phyloP scores from a whole-genome alignment of 768 basidiomycete species.

The Jaapia argillacea region DNA sequence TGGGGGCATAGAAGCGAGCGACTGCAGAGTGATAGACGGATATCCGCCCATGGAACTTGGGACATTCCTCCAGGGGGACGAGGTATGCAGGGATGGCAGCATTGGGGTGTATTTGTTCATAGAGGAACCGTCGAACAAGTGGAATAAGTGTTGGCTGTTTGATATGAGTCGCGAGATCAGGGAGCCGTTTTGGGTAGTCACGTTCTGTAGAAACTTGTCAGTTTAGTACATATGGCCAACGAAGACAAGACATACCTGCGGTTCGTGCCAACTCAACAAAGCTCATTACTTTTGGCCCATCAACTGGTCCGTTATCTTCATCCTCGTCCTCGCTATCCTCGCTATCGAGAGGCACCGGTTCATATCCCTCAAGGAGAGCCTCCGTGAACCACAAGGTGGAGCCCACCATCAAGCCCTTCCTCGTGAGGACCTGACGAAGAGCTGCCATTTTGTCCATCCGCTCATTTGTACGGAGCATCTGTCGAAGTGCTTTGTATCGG shows the following conservation, averaged over 20 bases:
- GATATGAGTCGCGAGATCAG: not conserved
- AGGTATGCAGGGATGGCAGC: too few species aligned
- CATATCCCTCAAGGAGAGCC: too few species aligned
- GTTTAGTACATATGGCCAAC: too few species aligned
- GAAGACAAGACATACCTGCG: not conserved
- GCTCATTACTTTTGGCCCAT: not conserved
- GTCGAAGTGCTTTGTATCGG: conserved; percentile 8
- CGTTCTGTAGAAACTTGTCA: too few species aligned
- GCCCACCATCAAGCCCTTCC: too few species aligned
- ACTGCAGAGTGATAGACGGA: not conserved
- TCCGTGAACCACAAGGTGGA: too few species aligned
- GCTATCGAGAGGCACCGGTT: too few species aligned
- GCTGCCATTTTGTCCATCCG: conserved; percentile 5
- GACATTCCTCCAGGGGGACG: too few species aligned
- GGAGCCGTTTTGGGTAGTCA: not conserved
- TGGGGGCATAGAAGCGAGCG: not conserved
- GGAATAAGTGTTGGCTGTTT: not conserved
- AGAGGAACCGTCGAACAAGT: not conserved
- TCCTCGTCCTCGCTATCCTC: too few species aligned
- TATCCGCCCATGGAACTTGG: too few species aligned
- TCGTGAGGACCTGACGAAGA: too few species aligned
- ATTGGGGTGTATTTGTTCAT: too few species aligned
- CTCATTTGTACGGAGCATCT: conserved; percentile 9
- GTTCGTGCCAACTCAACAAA: not conserved
- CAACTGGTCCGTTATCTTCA: not conserved